Conservation (phyloP, 106 monocot genomes). For the Alisma plantagoaquatica region DNA sequence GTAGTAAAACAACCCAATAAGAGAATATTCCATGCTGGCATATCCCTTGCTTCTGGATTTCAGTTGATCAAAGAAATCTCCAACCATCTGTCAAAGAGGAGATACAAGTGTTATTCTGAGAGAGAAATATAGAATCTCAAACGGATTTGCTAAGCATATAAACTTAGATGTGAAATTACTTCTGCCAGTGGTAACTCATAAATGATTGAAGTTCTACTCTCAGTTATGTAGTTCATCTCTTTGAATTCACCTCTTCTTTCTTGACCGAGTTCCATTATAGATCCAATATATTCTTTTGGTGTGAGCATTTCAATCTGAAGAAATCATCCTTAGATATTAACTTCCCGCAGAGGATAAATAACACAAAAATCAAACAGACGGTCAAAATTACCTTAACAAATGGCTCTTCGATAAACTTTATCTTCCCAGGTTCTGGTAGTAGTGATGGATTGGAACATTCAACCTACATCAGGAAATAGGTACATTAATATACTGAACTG, state of each 20-base stretch:
- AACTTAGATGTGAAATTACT: no score
- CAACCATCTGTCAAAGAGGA: conserved; percentile 99
- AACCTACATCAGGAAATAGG: conserved; percentile 59
- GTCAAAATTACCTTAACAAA: conserved; percentile 57
- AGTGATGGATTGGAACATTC: conserved; percentile 95
- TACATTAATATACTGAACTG: no score
- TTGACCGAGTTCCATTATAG: conserved; percentile 97
- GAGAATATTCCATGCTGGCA: conserved; percentile 98
- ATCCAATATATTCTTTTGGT: conserved; percentile 89
- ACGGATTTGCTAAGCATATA: no score
- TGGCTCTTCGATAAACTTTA: conserved; percentile 88
- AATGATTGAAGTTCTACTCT: conserved; percentile 70
- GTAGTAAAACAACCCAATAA: conserved; percentile 81
- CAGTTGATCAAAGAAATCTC: conserved; percentile 96
- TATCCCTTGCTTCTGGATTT: conserved; percentile 98
- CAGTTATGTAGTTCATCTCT: conserved; percentile 89
- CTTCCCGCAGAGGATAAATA: conserved; percentile 3
- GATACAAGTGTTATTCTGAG: no score
- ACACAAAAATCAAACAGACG: not conserved
- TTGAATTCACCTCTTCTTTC: conserved; percentile 91
- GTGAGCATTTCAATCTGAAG: conserved; percentile 98
- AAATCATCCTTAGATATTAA: no score
- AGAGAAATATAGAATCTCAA: no score
- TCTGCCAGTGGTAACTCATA: conserved; percentile 91
- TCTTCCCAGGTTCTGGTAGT: conserved; percentile 83